Evolutionary conservation across 2,329 filamentous ascomycete genomes (phyloP).

Genomic region (Colletotrichum gigasporum): DNA sequence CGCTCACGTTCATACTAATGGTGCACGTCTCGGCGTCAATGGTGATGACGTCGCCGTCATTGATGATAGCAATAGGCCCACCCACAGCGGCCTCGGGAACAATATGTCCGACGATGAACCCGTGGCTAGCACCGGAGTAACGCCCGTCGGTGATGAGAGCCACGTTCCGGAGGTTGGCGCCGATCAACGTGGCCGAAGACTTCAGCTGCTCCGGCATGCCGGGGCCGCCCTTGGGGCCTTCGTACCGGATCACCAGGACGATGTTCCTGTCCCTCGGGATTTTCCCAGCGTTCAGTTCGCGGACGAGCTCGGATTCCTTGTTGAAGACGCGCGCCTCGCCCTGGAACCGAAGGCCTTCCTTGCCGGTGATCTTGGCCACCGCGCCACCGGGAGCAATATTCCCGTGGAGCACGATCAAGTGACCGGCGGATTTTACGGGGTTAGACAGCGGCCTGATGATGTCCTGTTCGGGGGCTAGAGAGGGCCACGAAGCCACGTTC

Average conservation of each 20-base stretch:
- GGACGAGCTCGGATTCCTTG: constrained; percentile 82
- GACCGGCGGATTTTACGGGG: constrained; percentile 83
- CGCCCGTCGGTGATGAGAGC: constrained; percentile 92
- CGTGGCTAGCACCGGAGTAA: constrained; percentile 88
- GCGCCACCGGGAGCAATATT: constrained; percentile 90
- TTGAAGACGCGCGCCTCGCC: constrained; percentile 87
- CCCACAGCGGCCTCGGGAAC: constrained; percentile 90
- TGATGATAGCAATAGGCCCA: constrained; percentile 85
- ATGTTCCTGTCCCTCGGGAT: constrained; percentile 74
- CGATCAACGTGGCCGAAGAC: constrained; percentile 90
- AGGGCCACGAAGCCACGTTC: constrained; percentile 81
- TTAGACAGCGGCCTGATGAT: constrained; percentile 81
- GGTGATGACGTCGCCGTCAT: constrained; percentile 82
- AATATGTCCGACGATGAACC: constrained; percentile 94
- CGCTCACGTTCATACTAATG: constrained; percentile 68
- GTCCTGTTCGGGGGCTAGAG: constrained; percentile 78
- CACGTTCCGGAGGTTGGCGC: constrained; percentile 85
- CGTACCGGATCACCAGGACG: constrained; percentile 92
- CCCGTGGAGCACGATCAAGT: constrained; percentile 87
- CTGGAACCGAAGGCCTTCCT: constrained; percentile 85
- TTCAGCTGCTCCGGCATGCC: constrained; percentile 97
- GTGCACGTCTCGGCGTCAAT: constrained; percentile 88
- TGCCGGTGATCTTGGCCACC: constrained; percentile 96
- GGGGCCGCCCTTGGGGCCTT: constrained; percentile 91
- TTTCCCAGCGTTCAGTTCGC: constrained; percentile 76